phyloP scores from a whole-genome alignment of 768 basidiomycete genomes.

The Boletus speciosus region DNA sequence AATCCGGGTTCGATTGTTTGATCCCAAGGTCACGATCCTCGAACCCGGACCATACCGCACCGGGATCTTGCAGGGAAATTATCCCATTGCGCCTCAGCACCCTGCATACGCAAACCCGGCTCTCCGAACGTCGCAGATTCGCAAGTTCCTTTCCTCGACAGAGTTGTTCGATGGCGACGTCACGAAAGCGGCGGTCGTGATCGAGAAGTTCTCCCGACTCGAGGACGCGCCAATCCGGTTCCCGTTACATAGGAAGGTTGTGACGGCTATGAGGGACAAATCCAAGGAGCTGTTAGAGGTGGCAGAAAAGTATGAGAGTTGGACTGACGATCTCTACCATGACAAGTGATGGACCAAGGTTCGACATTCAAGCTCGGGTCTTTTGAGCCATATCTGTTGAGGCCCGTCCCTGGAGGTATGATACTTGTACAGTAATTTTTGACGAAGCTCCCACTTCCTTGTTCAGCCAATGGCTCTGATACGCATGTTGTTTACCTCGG shows the following conservation, averaged over 20 bases:
- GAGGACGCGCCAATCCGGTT: constrained; percentile 19
- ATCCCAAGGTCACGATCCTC: constrained; percentile 14
- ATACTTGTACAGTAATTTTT: not conserved
- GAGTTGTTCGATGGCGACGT: constrained; percentile 11
- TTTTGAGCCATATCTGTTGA: no score
- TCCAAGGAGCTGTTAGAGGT: constrained; percentile 6
- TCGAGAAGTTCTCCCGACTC: constrained; percentile 11
- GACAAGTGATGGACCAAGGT: not conserved
- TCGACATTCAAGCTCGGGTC: no score
- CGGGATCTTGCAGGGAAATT: not conserved
- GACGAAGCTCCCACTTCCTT: not conserved
- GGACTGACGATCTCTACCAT: constrained; percentile 16
- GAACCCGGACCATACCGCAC: constrained; percentile 19
- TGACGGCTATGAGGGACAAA: constrained; percentile 13
- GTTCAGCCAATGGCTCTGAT: not conserved
- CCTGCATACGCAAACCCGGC: constrained; percentile 17
- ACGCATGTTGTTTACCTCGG: not conserved
- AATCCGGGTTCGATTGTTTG: not conserved
- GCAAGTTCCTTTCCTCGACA: not conserved
- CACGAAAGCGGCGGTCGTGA: constrained; percentile 10
- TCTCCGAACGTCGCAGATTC: not conserved
- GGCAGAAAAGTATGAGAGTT: constrained; percentile 14
- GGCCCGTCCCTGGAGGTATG: not conserved
- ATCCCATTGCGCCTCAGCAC: constrained; percentile 7
- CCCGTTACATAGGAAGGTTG: constrained; percentile 6